Evolutionary conservation across 2,329 filamentous ascomycete genomes (phyloP), one percentile per base, ranked within the genome.

Genomic region (Aureobasidium sp.): DNA sequence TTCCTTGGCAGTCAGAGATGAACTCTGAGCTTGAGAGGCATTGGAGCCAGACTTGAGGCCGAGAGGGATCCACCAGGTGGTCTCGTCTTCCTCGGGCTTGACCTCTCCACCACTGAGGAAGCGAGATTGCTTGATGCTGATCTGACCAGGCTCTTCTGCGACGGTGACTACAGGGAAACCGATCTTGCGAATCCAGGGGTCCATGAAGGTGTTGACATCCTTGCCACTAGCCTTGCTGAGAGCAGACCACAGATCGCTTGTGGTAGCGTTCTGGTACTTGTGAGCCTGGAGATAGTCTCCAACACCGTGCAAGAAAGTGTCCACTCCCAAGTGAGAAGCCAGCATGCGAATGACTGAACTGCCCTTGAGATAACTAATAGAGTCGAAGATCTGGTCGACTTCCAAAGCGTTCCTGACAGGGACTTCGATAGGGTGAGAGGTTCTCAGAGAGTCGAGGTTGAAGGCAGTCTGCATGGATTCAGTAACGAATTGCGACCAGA

Each of bases 281-380:
- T 98, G 86, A 47, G 84, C 80, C 70, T 90, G 90, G 55, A 98
- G 80, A 70, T 98, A 98, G 62, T 85, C 82, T 16, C 88, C 84
- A 45, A 98, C 90, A 61, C 93, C 93, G 65, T 87, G 84, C 49
- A 98, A 76, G 77, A 98, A 98, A 1, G 81, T 86, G 63, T 95
- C 83, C 49, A 86, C 84, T 12, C 90, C 90, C 16, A 98, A 81
- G 68, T 97, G 88, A 63, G 86, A 85, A 61, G 89, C 91, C 62
- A 98, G 73, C 93, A 98, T 98, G 65, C 93, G 86, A 65, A 98
- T 93, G 56, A 93, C 88, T 2, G 91, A 95, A 73, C 89, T 95
- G 30, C 93, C 93, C 74, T 98, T 97, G 58, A 94, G 78, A 67
- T 97, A 98, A 71, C 88, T 94, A 71, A 98, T 97, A 67, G 85